phyloP scores from a whole-genome alignment of 2,329 filamentous ascomycete species.

The Zymoseptoria passerinii region DNA sequence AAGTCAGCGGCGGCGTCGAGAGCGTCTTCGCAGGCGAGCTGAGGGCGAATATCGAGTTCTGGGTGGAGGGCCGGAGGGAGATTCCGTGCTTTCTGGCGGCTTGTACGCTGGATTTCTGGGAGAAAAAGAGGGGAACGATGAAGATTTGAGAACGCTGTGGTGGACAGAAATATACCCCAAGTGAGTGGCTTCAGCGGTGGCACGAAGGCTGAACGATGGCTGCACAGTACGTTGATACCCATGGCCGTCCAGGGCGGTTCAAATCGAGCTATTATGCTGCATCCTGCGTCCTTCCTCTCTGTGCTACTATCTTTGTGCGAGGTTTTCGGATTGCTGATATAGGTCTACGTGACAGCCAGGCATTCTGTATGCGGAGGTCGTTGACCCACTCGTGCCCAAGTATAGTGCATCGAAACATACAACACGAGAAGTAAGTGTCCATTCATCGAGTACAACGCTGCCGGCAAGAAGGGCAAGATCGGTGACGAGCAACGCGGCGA shows the following conservation, averaged over 20 bases:
- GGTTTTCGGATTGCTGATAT: too few species aligned
- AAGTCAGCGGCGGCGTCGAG: constrained; percentile 82
- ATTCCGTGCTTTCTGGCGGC: constrained; percentile 90
- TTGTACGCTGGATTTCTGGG: constrained; percentile 86
- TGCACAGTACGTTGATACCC: not conserved
- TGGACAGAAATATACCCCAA: not conserved
- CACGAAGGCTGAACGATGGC: not conserved
- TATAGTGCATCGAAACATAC: too few species aligned
- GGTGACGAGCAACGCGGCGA: not conserved
- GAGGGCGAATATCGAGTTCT: constrained; percentile 79
- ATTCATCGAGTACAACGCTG: not conserved
- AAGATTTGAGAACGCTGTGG: constrained; percentile 11
- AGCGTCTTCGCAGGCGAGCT: constrained; percentile 83
- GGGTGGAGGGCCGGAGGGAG: constrained; percentile 88
- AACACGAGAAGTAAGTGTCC: not conserved
- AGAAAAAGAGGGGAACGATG: constrained; percentile 44
- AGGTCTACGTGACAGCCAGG: too few species aligned
- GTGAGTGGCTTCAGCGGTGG: not conserved
- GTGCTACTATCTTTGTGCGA: too few species aligned
- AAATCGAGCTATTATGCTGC: not conserved
- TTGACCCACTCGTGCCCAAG: too few species aligned
- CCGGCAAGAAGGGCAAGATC: not conserved
- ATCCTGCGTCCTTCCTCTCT: not conserved
- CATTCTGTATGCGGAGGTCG: too few species aligned
- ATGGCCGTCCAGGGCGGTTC: not conserved